phyloP scores from a whole-genome alignment of 768 basidiomycete genomes.

The Galerina marginata region DNA sequence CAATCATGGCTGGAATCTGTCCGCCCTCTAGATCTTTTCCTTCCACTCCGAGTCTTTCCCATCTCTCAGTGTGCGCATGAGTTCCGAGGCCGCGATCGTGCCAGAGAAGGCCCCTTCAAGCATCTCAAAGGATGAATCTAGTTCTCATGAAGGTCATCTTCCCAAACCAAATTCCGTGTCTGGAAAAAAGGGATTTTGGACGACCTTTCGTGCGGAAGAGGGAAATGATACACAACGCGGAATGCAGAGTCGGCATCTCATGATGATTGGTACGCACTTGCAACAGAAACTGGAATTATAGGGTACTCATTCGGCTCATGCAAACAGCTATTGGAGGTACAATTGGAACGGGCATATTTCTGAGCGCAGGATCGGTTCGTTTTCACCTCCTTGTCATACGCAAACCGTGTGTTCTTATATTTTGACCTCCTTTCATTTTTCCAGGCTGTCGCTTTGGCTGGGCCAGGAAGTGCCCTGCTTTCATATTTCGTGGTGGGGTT shows the following conservation, averaged over 20 bases:
- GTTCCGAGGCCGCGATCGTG: neutral
- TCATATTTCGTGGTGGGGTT: constrained; percentile 64
- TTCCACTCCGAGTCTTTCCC: neutral
- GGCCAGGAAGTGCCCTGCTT: constrained; percentile 65
- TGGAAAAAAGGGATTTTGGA: constrained; percentile 16
- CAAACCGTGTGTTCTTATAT: neutral
- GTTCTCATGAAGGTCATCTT: neutral
- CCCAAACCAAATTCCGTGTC: neutral
- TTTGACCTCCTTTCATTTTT: neutral
- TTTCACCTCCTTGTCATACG: neutral
- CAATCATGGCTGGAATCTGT: no score
- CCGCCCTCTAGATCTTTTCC: neutral
- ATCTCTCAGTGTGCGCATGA: neutral
- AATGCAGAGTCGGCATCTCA: constrained; percentile 36
- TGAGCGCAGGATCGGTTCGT: constrained; percentile 60
- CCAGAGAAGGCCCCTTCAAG: constrained; percentile 5
- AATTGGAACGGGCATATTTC: constrained; percentile 65
- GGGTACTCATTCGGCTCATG: neutral
- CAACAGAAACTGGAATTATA: neutral
- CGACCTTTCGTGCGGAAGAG: constrained; percentile 33
- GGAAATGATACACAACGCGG: constrained; percentile 32
- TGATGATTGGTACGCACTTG: constrained; percentile 35
- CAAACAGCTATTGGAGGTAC: constrained; percentile 57
- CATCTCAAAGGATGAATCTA: neutral
- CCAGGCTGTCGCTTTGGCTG: constrained; percentile 59